These are phyloP conservation scores for Fusarium siculi DNA, from an alignment of 2,329 filamentous ascomycete species.

Conservation along the genomic window DNA sequence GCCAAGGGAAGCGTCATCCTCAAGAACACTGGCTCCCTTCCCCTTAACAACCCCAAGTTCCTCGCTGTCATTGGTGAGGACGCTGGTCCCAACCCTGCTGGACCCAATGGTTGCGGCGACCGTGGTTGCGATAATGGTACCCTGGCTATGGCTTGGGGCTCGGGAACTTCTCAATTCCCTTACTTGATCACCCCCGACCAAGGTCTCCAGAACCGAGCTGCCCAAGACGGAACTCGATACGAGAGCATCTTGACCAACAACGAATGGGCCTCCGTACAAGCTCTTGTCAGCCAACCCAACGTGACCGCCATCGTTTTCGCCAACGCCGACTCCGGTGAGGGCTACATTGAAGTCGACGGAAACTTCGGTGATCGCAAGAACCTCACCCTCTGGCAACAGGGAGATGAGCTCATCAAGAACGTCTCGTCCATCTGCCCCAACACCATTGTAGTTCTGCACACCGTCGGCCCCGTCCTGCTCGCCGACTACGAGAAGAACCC, in stretches of 20 bases:
- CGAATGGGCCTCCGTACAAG: constrained; percentile 60
- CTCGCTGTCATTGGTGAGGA: constrained; percentile 85
- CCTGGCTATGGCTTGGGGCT: constrained; percentile 83
- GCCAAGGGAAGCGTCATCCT: constrained; percentile 87
- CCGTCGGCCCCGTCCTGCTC: constrained; percentile 81
- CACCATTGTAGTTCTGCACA: constrained; percentile 92
- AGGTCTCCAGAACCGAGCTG: constrained; percentile 72
- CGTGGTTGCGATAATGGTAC: constrained; percentile 70
- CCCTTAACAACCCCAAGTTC: constrained; percentile 81
- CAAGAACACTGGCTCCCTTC: constrained; percentile 83
- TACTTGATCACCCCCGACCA: constrained; percentile 80
- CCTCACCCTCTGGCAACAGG: constrained; percentile 86
- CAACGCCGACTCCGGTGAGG: constrained; percentile 88
- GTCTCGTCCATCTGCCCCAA: constrained; percentile 83
- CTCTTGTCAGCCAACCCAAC: constrained; percentile 69
- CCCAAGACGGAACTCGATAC: constrained; percentile 67
- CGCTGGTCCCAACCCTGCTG: constrained; percentile 77
- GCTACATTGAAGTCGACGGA: constrained; percentile 82
- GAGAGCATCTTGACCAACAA: constrained; percentile 76
- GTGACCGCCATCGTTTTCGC: constrained; percentile 87
- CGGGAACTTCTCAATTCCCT: constrained; percentile 77
- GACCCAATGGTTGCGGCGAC: constrained; percentile 83
- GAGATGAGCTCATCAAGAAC: constrained; percentile 82
- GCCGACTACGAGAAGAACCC: constrained; percentile 78
- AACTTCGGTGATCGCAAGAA: constrained; percentile 93